phyloP scores from a whole-genome alignment of 768 basidiomycete genomes.

The Phylloporus arenicola region DNA sequence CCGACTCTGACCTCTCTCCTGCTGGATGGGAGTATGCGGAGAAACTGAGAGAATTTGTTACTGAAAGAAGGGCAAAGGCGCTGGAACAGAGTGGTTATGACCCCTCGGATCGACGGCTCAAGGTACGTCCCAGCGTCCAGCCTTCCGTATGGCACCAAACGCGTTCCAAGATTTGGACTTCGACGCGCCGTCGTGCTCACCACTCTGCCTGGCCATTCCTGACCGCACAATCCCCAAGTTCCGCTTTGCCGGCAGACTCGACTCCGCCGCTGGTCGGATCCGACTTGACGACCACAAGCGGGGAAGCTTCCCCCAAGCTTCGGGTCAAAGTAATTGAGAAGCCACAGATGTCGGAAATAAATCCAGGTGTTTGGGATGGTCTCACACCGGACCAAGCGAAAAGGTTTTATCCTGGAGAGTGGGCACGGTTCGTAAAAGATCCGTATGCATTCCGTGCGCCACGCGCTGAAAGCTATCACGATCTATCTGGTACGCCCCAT shows the following conservation, averaged over 20 bases:
- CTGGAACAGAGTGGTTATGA: conserved; percentile 66
- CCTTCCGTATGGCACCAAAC: neutral
- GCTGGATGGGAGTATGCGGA: conserved; percentile 96
- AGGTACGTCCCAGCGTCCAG: conserved; percentile 42
- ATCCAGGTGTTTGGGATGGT: conserved; percentile 97
- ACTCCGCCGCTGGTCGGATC: neutral
- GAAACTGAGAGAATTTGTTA: conserved; percentile 82
- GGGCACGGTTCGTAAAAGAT: conserved; percentile 87
- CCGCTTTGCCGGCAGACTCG: conserved; percentile 8
- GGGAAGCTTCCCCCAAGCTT: conserved; percentile 21
- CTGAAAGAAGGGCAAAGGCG: conserved; percentile 73
- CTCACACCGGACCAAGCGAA: conserved; percentile 85
- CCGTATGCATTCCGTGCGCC: conserved; percentile 92
- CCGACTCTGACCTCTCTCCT: conserved; percentile 93
- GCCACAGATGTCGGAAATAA: conserved; percentile 95
- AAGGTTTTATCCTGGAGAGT: conserved; percentile 89
- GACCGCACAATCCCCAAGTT: conserved; percentile 24
- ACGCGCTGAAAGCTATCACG: conserved; percentile 96
- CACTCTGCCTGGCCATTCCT: conserved; percentile 97
- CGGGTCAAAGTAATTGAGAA: conserved; percentile 89
- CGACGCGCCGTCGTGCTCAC: conserved; percentile 84
- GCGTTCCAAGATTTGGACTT: conserved; percentile 84
- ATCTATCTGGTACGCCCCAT: conserved; percentile 62
- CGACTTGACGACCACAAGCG: neutral
- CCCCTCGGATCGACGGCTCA: conserved; percentile 54